Evolutionary conservation across 306 rosid genomes (phyloP).

Genomic region (Acmispon strigosus): DNA sequence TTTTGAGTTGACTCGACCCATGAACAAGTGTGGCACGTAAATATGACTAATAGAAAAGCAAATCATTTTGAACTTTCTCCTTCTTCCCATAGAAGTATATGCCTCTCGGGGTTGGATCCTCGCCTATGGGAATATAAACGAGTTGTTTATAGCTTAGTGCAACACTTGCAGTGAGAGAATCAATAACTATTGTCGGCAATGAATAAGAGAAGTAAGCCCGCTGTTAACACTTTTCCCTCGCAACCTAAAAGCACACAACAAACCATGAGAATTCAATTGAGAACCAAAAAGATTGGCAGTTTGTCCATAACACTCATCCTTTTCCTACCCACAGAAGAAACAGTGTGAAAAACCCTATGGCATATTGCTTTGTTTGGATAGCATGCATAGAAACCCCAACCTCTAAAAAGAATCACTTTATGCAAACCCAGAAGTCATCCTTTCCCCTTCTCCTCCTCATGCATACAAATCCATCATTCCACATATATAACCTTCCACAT

Average conservation of each 20-base stretch:
- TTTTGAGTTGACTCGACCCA: no score
- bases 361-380: conserved; percentile 4
- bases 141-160: no score
- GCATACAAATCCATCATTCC: not conserved
- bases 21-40: no score
- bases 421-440: conserved; percentile 48
- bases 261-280: not conserved
- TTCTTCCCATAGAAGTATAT: not conserved
- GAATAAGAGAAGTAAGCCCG: no score
- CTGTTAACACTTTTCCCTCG: no score
- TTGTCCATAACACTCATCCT: conserved; percentile 34
- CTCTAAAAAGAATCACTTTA: conserved; percentile 30
- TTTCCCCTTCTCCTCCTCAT: not conserved
- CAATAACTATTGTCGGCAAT: no score
- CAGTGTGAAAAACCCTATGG: not conserved
- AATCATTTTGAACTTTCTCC: not conserved
- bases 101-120: no score
- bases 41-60: no score
- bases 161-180: no score
- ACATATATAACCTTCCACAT: not conserved
- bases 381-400: not conserved
- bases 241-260: not conserved
- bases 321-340: conserved; percentile 42
- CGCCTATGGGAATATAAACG: no score
- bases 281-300: not conserved